Evolutionary conservation across 1,284 basidiomycete species (phyloP).

Genomic region (Trichosporon coremiiforme): DNA sequence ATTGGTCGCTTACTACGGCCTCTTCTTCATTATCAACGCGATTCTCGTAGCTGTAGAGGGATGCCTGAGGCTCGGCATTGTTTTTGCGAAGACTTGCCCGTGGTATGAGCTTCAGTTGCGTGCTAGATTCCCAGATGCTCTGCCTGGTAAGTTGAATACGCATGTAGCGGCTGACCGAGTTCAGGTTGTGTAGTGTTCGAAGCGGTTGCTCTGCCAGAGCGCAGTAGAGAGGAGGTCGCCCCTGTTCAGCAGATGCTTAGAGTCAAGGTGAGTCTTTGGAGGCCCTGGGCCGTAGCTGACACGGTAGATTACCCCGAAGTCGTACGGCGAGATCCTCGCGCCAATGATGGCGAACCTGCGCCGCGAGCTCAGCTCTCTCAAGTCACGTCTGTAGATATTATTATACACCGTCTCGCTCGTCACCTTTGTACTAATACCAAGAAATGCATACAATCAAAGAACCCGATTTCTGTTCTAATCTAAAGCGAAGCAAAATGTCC

Average conservation of each 20-base stretch:
- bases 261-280: not conserved
- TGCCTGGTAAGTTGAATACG: not conserved
- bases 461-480: not conserved
- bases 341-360: not conserved
- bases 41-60: constrained; percentile 10
- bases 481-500: not conserved
- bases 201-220: not conserved
- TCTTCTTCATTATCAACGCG: constrained; percentile 65
- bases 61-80: not conserved
- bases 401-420: not conserved
- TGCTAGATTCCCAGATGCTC: not conserved
- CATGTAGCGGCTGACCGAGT: not conserved
- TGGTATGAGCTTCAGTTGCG: constrained; percentile 9
- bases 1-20: constrained; percentile 76
- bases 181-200: not conserved
- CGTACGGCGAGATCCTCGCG: not conserved
- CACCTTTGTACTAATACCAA: not conserved
- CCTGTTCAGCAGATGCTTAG: not conserved
- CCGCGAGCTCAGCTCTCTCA: not conserved
- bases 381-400: not conserved
- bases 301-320: not conserved
- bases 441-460: constrained; percentile 6
- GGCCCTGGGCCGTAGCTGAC: not conserved
- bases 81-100: not conserved
- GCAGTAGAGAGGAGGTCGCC: too few relatives aligned